A percentile compares a stretch with the other conserved stretches of the same genome.
Conservation (phyloP, 768 basidiomycete species). For the Sistotremastrum niveocremeum region DNA sequence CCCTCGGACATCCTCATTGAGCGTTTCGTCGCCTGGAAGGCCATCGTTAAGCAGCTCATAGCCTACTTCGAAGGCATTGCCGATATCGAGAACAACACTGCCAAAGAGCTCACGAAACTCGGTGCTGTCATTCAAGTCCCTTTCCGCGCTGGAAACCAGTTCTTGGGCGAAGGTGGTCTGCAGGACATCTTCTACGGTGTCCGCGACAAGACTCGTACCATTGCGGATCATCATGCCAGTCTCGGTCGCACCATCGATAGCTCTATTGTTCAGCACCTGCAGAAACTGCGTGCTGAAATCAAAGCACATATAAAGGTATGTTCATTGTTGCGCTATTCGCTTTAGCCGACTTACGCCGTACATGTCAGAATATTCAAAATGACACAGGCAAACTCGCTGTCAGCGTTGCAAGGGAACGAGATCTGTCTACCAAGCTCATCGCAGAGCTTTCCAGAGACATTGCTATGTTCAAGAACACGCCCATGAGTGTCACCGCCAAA, state of each 20-base stretch:
- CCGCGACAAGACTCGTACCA: slow-evolving; percentile 82
- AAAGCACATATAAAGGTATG: slow-evolving; percentile 92
- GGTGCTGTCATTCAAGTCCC: slow-evolving; percentile 96
- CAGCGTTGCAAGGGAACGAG: slow-evolving; percentile 85
- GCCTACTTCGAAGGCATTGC: slow-evolving; percentile 78
- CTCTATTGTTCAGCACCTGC: slow-evolving; percentile 93
- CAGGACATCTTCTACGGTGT: slow-evolving; percentile 88
- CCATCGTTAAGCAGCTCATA: slow-evolving; percentile 89
- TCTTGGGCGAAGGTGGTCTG: slow-evolving; percentile 92
- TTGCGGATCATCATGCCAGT: slow-evolving; percentile 94
- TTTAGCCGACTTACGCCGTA: neutral
- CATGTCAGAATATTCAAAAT: slow-evolving; percentile 75
- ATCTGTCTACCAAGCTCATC: slow-evolving; percentile 71
- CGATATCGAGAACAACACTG: slow-evolving; percentile 92
- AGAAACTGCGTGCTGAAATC: slow-evolving; percentile 89
- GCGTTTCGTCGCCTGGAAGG: slow-evolving; percentile 88
- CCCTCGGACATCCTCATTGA: slow-evolving; percentile 96
- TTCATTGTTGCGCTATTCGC: neutral
- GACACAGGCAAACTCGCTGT: slow-evolving; percentile 89
- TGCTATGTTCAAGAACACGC: slow-evolving; percentile 90
- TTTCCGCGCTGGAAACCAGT: slow-evolving; percentile 91
- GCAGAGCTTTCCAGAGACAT: slow-evolving; percentile 79
- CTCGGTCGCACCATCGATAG: slow-evolving; percentile 92
- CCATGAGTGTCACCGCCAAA: slow-evolving; percentile 67
- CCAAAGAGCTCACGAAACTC: slow-evolving; percentile 84